Percentiles rank a stretch among this genome's conserved stretches.
phyloP scores from a whole-genome alignment of 306 rosid species.

The Casuarina glauca region DNA sequence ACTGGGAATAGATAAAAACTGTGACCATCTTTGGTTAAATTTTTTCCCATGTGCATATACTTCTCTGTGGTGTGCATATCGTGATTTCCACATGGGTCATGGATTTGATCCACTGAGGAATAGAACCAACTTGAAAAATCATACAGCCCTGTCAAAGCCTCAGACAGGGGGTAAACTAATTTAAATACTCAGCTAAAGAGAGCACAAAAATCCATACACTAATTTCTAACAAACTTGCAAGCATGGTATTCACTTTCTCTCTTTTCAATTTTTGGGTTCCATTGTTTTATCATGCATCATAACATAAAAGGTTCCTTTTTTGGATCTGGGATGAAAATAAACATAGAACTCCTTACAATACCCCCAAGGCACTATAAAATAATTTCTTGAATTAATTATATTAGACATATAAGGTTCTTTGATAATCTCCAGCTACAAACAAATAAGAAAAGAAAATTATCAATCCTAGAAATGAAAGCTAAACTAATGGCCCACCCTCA shows the following conservation, averaged over 20 bases:
- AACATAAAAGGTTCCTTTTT: background rate
- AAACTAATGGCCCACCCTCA: no score
- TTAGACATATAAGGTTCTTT: background rate
- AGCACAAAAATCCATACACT: background rate
- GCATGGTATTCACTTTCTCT: background rate
- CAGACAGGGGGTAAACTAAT: background rate
- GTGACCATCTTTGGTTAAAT: background rate
- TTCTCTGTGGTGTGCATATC: background rate
- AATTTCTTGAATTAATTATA: background rate
- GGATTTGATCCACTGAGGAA: background rate
- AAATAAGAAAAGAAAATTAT: no score
- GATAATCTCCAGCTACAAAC: no score
- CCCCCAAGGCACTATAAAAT: background rate
- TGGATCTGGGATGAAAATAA: no score
- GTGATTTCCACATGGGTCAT: background rate
- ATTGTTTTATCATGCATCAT: background rate
- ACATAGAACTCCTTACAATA: background rate
- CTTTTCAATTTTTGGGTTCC: background rate
- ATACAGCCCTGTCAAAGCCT: background rate
- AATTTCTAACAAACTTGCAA: background rate
- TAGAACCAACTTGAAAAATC: background rate
- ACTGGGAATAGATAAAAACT: background rate
- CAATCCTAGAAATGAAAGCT: no score
- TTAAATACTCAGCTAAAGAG: background rate
- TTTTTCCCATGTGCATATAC: no score